Evolutionary conservation across 2,329 filamentous ascomycete genomes (phyloP).

Genomic region (Colletotrichum sp.): DNA sequence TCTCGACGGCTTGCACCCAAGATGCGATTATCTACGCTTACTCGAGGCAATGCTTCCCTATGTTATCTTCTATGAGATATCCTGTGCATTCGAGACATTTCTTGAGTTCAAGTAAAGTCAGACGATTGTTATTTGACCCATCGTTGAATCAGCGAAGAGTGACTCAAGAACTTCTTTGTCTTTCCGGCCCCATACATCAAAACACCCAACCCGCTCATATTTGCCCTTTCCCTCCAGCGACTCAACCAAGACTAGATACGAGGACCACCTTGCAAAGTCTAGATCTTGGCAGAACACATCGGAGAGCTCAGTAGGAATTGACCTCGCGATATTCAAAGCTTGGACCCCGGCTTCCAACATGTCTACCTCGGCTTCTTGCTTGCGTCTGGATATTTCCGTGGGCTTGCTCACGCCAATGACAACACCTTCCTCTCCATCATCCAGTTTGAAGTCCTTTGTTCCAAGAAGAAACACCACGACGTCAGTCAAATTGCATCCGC

Average conservation of each 20-base stretch:
- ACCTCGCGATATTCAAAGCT: not conserved
- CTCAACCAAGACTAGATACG: not conserved
- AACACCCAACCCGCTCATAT: too few species aligned
- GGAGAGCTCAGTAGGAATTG: not conserved
- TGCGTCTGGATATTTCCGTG: not conserved
- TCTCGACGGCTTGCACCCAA: too few species aligned
- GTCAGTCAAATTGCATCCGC: not conserved
- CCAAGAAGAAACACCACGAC: not conserved
- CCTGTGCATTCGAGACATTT: too few species aligned
- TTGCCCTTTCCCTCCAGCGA: too few species aligned
- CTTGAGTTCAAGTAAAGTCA: too few species aligned
- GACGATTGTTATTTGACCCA: too few species aligned
- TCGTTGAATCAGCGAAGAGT: too few species aligned
- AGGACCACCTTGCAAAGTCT: not conserved
- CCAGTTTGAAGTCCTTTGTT: not conserved
- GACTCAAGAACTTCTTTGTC: too few species aligned
- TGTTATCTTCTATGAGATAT: too few species aligned
- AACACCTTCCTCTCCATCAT: not conserved
- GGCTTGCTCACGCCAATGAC: not conserved
- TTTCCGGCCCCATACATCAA: too few species aligned
- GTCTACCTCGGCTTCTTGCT: not conserved
- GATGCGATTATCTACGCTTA: too few species aligned
- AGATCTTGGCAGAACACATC: fast-evolving
- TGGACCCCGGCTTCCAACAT: fast-evolving
- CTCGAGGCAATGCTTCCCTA: too few species aligned